Conservation (phyloP, 2,329 filamentous ascomycete species). For the Colletotrichum plurivorum region DNA sequence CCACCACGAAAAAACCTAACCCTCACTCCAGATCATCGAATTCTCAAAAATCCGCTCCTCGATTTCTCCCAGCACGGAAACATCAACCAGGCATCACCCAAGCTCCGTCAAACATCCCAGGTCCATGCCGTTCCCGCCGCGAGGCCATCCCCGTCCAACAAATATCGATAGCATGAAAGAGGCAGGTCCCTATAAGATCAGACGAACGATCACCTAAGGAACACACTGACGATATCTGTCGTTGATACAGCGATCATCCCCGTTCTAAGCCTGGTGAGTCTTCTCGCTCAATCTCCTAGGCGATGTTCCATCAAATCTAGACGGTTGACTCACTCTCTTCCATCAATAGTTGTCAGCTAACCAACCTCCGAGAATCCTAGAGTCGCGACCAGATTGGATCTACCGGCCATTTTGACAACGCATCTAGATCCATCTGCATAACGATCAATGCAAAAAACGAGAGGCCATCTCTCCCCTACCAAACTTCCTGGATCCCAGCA, state of each 20-base stretch:
- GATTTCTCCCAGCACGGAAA: too few species aligned
- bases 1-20: too few species aligned
- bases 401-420: neutral
- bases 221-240: neutral
- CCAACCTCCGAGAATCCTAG: neutral
- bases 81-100: too few species aligned
- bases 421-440: conserved; percentile 3
- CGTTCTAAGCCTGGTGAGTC: neutral
- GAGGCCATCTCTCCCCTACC: too few species aligned
- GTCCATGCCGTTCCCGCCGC: too few species aligned
- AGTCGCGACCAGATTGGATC: neutral
- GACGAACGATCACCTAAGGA: neutral
- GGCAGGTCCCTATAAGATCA: conserved; percentile 7
- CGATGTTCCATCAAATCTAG: too few species aligned
- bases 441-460: conserved; percentile 11
- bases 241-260: neutral
- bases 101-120: too few species aligned
- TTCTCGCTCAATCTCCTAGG: neutral
- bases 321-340: neutral
- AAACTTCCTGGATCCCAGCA: neutral
- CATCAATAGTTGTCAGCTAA: neutral
- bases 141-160: neutral
- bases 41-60: too few species aligned
- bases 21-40: too few species aligned
- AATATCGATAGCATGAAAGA: neutral